Evolutionary conservation across 768 basidiomycete genomes (phyloP).

Genomic region (Termitomyces sp.): DNA sequence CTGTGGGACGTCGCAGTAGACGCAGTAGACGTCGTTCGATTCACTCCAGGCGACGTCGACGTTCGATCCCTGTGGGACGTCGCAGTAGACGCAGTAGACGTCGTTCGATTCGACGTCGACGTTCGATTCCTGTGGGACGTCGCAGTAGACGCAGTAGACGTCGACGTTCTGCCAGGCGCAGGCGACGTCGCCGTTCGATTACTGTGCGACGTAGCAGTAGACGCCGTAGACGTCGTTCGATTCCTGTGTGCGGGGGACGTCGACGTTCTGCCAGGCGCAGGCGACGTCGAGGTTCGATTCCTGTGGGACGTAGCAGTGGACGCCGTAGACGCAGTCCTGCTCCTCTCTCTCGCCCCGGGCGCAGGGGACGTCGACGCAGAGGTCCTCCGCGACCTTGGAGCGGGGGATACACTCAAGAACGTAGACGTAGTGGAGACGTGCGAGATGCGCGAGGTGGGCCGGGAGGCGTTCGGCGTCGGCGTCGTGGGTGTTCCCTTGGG

Average conservation of each 20-base stretch:
- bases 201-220: too few species aligned
- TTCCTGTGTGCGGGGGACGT: too few species aligned
- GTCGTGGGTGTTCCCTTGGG: conserved; percentile 3
- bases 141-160: too few species aligned
- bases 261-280: too few species aligned
- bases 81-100: conserved; percentile 11
- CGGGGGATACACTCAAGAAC: conserved; percentile 1
- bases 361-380: conserved; percentile 31
- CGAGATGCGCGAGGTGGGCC: conserved; percentile 23
- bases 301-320: conserved; percentile 24
- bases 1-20: conserved; percentile 24
- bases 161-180: too few species aligned
- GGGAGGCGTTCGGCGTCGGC: conserved; percentile 12
- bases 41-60: too few species aligned
- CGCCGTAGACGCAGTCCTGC: conserved; percentile 44
- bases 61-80: too few species aligned
- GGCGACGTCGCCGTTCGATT: conserved; percentile 16
- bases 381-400: too few species aligned
- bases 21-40: conserved; percentile 44
- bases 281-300: conserved; percentile 29
- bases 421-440: conserved; percentile 11
- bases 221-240: too few species aligned
- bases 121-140: too few species aligned
- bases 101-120: conserved; percentile 6
- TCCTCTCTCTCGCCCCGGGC: too few species aligned